Conservation (phyloP, 495 filamentous ascomycete species). For the Trichocladium antarcticum region DNA sequence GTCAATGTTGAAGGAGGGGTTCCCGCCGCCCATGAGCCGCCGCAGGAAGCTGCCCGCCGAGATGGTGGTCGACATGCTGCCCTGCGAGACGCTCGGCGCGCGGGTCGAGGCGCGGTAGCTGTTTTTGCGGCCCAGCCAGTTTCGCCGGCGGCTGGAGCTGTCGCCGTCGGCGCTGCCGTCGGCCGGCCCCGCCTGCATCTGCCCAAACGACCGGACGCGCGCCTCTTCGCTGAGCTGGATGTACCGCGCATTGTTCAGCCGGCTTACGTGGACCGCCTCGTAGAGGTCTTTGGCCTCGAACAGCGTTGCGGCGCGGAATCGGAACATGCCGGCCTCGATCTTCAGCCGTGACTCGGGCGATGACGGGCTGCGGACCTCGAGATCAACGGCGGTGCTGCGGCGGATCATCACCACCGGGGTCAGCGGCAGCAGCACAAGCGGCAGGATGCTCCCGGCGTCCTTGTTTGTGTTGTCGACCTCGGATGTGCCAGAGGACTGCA, state of each 20-base stretch:
- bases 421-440: conserved; percentile 68
- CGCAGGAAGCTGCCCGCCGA: conserved; percentile 66
- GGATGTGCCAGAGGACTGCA: conserved; percentile 28
- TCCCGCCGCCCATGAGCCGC: conserved; percentile 37
- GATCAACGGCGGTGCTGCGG: conserved; percentile 81
- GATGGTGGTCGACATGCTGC: conserved; percentile 44
- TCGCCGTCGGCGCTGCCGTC: conserved; percentile 31
- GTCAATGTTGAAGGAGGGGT: conserved; percentile 68
- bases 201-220: conserved; percentile 40
- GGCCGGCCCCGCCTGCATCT: conserved; percentile 21
- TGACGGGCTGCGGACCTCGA: conserved; percentile 79
- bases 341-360: conserved; percentile 63
- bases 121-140: conserved; percentile 49
- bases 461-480: conserved; percentile 31
- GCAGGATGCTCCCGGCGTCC: conserved; percentile 32
- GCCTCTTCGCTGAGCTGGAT: conserved; percentile 62
- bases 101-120: conserved; percentile 47
- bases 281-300: conserved; percentile 75
- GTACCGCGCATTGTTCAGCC: conserved; percentile 80
- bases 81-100: conserved; percentile 36
- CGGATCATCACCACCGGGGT: conserved; percentile 82
- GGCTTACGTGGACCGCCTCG: conserved; percentile 66
- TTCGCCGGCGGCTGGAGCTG: conserved; percentile 31
- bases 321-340: conserved; percentile 51
- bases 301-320: conserved; percentile 66